phyloP scores from a whole-genome alignment of 257 asterid genomes.

The Solanum pennellii region DNA sequence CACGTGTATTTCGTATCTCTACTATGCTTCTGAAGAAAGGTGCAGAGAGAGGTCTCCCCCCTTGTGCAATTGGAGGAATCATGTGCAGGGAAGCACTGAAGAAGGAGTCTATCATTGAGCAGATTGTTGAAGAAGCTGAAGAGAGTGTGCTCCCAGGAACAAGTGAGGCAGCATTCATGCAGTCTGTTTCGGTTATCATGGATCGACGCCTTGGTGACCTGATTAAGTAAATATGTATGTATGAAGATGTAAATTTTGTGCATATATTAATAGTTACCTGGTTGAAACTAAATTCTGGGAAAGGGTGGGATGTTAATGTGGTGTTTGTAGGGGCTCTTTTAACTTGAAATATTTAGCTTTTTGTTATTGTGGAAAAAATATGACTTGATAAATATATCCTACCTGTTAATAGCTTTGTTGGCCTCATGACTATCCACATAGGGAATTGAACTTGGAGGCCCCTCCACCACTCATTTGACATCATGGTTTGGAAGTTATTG shows the following conservation, averaged over 20 bases:
- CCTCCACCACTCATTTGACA: neutral
- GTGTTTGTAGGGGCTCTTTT: neutral
- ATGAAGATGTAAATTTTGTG: constrained; percentile 1
- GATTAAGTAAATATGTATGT: neutral
- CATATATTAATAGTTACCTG: neutral
- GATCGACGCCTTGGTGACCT: constrained; percentile 38
- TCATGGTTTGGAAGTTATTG: neutral
- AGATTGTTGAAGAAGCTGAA: constrained; percentile 46
- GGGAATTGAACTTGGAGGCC: neutral
- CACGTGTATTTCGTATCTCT: constrained; percentile 47
- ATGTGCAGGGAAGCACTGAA: constrained; percentile 58
- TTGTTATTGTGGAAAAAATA: neutral
- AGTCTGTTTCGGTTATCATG: constrained; percentile 34
- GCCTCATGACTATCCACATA: neutral
- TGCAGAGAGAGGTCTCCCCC: constrained; percentile 48
- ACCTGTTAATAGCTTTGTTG: neutral
- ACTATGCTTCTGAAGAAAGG: constrained; percentile 77
- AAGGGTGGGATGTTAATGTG: neutral
- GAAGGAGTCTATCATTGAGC: constrained; percentile 45
- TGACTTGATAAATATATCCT: neutral
- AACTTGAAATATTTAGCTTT: neutral
- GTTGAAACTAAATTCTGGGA: neutral
- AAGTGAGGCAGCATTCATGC: constrained; percentile 48
- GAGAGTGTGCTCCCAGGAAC: constrained; percentile 41
- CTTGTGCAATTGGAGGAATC: constrained; percentile 53